These are phyloP conservation scores for Nakazawaea molendinolei DNA, from an alignment of 805 yeast species.

Conservation along the genomic window DNA sequence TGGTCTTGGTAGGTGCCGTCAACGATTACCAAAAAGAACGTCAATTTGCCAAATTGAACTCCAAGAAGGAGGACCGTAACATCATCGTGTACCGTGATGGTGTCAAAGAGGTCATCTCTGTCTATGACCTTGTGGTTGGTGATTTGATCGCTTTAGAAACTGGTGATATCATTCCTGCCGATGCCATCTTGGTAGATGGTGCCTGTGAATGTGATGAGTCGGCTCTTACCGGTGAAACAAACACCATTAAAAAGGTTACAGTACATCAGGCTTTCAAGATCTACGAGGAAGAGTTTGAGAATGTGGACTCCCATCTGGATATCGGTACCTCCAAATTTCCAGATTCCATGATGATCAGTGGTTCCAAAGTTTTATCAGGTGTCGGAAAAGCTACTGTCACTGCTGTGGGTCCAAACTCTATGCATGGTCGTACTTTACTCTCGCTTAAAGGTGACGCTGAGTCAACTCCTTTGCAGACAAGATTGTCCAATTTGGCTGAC, in stretches of 20 bases:
- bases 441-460: slow-evolving; percentile 72
- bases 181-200: slow-evolving; percentile 68
- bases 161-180: slow-evolving; percentile 93
- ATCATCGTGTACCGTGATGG: slow-evolving; percentile 74
- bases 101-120: slow-evolving; percentile 57
- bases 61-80: slow-evolving; percentile 79
- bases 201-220: slow-evolving; percentile 86
- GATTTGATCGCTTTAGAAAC: slow-evolving; percentile 80
- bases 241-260: slow-evolving; percentile 65
- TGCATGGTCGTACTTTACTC: slow-evolving; percentile 88
- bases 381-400: slow-evolving; percentile 81
- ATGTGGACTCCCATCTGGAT: slow-evolving; percentile 22
- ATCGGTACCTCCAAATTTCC: slow-evolving; percentile 38
- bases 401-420: slow-evolving; percentile 84
- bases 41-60: slow-evolving; percentile 82
- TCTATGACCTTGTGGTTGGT: slow-evolving; percentile 78
- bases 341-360: slow-evolving; percentile 87
- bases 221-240: slow-evolving; percentile 90
- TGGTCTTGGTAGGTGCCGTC: slow-evolving; percentile 88
- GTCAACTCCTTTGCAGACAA: slow-evolving; percentile 81
- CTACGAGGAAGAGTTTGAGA: slow-evolving; percentile 1
- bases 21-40: slow-evolving; percentile 95
- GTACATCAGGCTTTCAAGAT: slow-evolving; percentile 34
- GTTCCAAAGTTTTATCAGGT: slow-evolving; percentile 83
- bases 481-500: slow-evolving; percentile 78